Evolutionary conservation across 805 yeast species (phyloP).

Genomic region (Monosporozyma solicola): DNA sequence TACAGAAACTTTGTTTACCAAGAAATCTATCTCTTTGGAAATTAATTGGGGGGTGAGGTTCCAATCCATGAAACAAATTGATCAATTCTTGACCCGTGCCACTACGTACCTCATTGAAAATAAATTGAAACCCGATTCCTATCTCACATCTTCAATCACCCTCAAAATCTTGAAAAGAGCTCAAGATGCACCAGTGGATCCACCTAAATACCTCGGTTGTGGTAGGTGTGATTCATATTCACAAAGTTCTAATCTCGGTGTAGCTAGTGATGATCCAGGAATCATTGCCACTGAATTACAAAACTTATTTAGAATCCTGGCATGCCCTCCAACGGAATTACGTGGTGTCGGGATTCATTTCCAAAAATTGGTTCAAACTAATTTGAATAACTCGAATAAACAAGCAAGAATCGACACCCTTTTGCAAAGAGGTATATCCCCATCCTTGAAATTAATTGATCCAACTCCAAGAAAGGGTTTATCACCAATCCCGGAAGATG

Average conservation of each 20-base stretch:
- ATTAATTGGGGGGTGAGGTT: slow-evolving; percentile 88
- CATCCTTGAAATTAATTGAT: neutral
- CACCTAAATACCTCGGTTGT: slow-evolving; percentile 77
- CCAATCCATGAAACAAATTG: slow-evolving; percentile 50
- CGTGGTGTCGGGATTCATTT: slow-evolving; percentile 74
- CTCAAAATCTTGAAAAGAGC: slow-evolving; percentile 60
- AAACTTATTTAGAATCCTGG: slow-evolving; percentile 44
- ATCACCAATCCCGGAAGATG: neutral
- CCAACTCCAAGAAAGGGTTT: neutral
- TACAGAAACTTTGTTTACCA: slow-evolving; percentile 39
- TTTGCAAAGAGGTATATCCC: slow-evolving; percentile 14
- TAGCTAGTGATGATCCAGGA: slow-evolving; percentile 52
- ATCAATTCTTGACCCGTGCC: slow-evolving; percentile 48
- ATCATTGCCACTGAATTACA: slow-evolving; percentile 52
- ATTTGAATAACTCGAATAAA: slow-evolving; percentile 15
- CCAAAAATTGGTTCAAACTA: slow-evolving; percentile 42
- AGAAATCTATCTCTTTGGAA: slow-evolving; percentile 80
- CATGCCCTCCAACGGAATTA: slow-evolving; percentile 56
- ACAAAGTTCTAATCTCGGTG: slow-evolving; percentile 50
- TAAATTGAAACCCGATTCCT: slow-evolving; percentile 40
- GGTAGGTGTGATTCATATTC: slow-evolving; percentile 65
- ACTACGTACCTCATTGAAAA: slow-evolving; percentile 45
- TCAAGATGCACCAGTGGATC: slow-evolving; percentile 57
- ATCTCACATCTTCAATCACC: slow-evolving; percentile 49
- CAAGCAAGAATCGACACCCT: slow-evolving; percentile 24